phyloP scores from a whole-genome alignment of 2,329 filamentous ascomycete species.

The Cyphellophora attinorum region DNA sequence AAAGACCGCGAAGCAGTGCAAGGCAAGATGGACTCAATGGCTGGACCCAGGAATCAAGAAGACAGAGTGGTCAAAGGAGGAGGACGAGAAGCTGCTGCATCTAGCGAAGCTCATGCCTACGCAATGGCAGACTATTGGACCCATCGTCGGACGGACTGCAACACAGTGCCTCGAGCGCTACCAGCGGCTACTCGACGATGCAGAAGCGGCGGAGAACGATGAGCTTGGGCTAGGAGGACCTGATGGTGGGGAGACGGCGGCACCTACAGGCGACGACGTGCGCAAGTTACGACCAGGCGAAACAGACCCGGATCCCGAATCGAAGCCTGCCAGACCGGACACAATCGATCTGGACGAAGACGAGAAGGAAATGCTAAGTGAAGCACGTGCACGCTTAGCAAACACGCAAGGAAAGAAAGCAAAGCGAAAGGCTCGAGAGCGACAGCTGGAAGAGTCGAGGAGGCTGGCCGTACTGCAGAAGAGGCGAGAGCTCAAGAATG shows the following conservation, averaged over 20 bases:
- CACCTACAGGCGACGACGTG: conserved; percentile 87
- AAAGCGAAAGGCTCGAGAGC: conserved; percentile 90
- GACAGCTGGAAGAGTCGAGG: conserved; percentile 89
- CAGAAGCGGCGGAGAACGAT: conserved; percentile 75
- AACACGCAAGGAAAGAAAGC: conserved; percentile 99
- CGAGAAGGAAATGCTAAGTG: conserved; percentile 98
- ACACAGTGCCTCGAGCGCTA: conserved; percentile 97
- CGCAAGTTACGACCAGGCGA: conserved; percentile 78
- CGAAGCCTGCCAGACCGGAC: conserved; percentile 87
- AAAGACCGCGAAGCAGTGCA: conserved; percentile 98
- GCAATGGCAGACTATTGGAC: conserved; percentile 97
- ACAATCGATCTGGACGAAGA: conserved; percentile 98
- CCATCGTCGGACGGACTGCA: conserved; percentile 89
- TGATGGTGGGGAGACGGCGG: conserved; percentile 74
- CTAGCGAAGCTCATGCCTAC: conserved; percentile 97
- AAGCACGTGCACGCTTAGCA: conserved; percentile 87
- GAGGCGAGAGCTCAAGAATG: conserved; percentile 89
- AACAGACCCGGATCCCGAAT: conserved; percentile 93
- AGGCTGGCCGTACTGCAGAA: conserved; percentile 87
- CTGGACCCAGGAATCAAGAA: conserved; percentile 96
- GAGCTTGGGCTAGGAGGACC: conserved; percentile 76
- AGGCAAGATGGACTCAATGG: conserved; percentile 97
- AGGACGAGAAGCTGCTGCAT: conserved; percentile 94
- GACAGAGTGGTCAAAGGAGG: conserved; percentile 97
- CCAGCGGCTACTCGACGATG: conserved; percentile 91